Evolutionary conservation across 1,284 basidiomycete species (phyloP).

Genomic region (Malassezia slooffiae): DNA sequence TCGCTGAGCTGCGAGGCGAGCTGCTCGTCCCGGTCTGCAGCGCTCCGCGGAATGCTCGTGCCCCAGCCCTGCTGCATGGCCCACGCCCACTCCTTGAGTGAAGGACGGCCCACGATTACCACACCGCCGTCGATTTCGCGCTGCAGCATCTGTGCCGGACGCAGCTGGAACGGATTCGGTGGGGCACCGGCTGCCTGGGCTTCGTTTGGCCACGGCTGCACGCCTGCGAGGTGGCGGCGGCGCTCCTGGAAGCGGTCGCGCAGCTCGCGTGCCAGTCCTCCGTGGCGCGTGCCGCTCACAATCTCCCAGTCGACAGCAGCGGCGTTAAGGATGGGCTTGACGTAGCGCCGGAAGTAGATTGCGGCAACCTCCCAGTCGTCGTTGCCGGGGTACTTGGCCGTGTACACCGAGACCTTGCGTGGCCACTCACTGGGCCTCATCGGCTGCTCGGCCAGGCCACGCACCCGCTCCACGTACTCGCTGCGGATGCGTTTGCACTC

Average conservation of each 20-base stretch:
- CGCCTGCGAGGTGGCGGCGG: conserved; percentile 50
- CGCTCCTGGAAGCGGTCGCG: conserved; percentile 61
- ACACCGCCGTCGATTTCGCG: conserved; percentile 69
- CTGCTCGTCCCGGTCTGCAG: conserved; percentile 58
- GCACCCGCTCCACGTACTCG: conserved; percentile 69
- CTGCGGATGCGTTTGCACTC: conserved; percentile 66
- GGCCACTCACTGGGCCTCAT: conserved; percentile 60
- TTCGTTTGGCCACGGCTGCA: conserved; percentile 32
- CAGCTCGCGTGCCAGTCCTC: conserved; percentile 67
- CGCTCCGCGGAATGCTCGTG: conserved; percentile 48
- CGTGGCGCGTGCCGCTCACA: conserved; percentile 67
- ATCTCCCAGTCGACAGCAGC: conserved; percentile 86
- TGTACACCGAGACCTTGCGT: conserved; percentile 75
- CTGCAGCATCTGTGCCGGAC: conserved; percentile 54
- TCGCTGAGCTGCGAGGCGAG: conserved; percentile 60
- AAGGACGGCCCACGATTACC: conserved; percentile 76
- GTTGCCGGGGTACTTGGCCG: conserved; percentile 82
- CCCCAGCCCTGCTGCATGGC: conserved; percentile 77
- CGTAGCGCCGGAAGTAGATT: conserved; percentile 84
- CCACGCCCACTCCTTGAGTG: conserved; percentile 86
- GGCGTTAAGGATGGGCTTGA: conserved; percentile 91
- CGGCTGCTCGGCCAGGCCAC: conserved; percentile 60
- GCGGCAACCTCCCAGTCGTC: conserved; percentile 75
- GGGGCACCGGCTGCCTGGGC: conserved; percentile 46
- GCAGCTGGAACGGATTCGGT: conserved; percentile 54